Evolutionary conservation across 306 rosid species (phyloP).

Genomic region (Quercus glauca): DNA sequence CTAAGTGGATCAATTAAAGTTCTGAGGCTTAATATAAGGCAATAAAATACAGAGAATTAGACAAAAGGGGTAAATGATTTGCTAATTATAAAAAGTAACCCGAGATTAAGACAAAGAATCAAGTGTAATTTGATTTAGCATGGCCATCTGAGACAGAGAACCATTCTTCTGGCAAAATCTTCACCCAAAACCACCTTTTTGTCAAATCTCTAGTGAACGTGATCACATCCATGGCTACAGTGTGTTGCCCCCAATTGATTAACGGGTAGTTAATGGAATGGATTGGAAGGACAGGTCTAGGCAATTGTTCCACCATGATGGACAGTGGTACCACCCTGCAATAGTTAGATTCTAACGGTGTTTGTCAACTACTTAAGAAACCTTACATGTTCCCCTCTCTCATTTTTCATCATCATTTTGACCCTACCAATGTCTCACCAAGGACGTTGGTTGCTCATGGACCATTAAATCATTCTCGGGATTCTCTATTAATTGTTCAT

Average conservation of each 20-base stretch:
- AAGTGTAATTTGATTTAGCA: neutral
- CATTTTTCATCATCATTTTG: conserved; percentile 14
- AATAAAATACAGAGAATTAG: no score
- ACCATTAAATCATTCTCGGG: conserved; percentile 41
- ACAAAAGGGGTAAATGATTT: no score
- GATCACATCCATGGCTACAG: neutral
- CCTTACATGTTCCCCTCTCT: conserved; percentile 25
- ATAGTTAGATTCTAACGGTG: neutral
- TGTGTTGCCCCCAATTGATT: no score
- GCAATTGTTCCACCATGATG: neutral
- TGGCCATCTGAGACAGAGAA: no score
- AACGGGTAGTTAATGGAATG: neutral
- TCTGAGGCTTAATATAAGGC: no score
- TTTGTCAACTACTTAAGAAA: conserved; percentile 8
- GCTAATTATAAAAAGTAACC: no score
- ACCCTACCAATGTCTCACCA: conserved; percentile 23
- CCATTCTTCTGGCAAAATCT: no score
- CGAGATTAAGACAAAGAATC: neutral
- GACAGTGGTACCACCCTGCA: conserved; percentile 5
- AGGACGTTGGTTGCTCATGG: conserved; percentile 6
- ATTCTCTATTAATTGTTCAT: conserved; percentile 28
- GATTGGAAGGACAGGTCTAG: neutral
- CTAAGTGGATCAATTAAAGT: no score
- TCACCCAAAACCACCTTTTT: no score
- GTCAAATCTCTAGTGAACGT: neutral